Evolutionary conservation across 805 yeast species (phyloP), one percentile per base, ranked within the genome.

Genomic region (Saturnispora kantuleensis): DNA sequence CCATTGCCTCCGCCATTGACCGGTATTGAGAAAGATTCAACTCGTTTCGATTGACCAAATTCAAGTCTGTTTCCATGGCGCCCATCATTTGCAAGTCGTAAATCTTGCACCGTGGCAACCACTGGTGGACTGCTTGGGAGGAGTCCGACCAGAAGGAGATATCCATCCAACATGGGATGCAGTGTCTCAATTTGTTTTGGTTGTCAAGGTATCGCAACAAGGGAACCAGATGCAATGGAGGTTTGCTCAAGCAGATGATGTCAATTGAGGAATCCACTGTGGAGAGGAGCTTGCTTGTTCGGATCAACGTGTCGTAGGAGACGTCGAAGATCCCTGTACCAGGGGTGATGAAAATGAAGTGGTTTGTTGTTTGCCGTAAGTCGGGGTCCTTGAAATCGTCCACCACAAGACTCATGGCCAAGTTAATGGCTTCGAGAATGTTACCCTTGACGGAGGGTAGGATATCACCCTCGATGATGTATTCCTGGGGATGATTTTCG

Each of bases 81-180:
- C 97, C 97, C 94, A 90, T 90, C 97, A 93, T 93, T 60, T 93
- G 97, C 15, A 93, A 64, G 56, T 90, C 97, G 60, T 93, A 90
- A 41, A 93, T 89, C 55, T 86, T 87, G 62, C 97, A 88, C 31
- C 93, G 69, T 0, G 98, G 97, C n/a, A 82, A 74, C 97, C 97
- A 90, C 52, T 77, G 83, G 30, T 68, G 68, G 31, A 64, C 63
- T 4, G 62, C 54, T 16, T 67, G 65, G 28, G 69, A 67, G 2
- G 71, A 60, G 41, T 82, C 85, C 44, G 74, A 77, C 84, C 95
- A 93, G 56, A 84, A 93, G 0, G 96, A 88, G 11, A 89, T 82
- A 58, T 94, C 96, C 55, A 93, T 76, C 97, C 98, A 93, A 39
- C 84, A 82, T 1, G 99, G 98, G 10, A 88, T 83, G 58, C 94